These are phyloP conservation scores for Ustilago lituana DNA, from an alignment of 1,284 basidiomycete species.

Conservation along the genomic window DNA sequence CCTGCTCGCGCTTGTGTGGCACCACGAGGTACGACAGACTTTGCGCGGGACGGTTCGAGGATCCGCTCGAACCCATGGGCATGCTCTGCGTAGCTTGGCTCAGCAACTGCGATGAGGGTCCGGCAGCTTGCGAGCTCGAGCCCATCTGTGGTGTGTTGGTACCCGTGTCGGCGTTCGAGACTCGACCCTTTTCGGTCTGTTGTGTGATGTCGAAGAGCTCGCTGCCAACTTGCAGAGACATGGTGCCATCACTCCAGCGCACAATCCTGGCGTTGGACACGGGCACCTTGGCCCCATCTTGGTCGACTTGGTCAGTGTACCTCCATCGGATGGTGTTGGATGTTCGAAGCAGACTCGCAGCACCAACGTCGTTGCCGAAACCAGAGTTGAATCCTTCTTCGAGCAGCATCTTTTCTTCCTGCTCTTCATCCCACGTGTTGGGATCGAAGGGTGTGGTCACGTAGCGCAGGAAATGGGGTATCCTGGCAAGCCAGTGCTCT, in stretches of 20 bases:
- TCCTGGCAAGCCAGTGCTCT: conserved; percentile 59
- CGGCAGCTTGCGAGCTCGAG: conserved; percentile 24
- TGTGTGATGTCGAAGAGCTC: conserved; percentile 83
- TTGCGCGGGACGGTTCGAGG: conserved; percentile 40
- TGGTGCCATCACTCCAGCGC: conserved; percentile 88
- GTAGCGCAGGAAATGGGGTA: conserved; percentile 65
- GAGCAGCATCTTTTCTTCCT: conserved; percentile 50
- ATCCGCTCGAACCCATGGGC: conserved; percentile 49
- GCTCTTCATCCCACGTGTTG: conserved; percentile 54
- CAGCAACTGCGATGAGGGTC: conserved; percentile 33
- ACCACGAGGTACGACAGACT: conserved; percentile 81
- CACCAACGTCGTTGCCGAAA: conserved; percentile 66
- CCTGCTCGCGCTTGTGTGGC: conserved; percentile 83
- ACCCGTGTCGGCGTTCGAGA: conserved; percentile 39
- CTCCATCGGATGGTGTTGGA: conserved; percentile 91
- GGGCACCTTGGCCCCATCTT: conserved; percentile 75
- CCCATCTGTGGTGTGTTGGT: conserved; percentile 43
- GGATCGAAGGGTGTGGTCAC: conserved; percentile 52
- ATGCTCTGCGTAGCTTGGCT: conserved; percentile 44
- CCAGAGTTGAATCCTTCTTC: conserved; percentile 71
- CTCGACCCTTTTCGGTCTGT: conserved; percentile 48
- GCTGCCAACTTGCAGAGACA: conserved; percentile 83
- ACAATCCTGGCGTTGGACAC: conserved; percentile 88
- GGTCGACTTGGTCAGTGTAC: conserved; percentile 76
- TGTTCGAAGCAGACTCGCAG: conserved; percentile 73